Percentiles rank a stretch among this genome's conserved stretches.
Conservation (phyloP, 805 yeast genomes). For the Dipodascopsis uninucleata region DNA sequence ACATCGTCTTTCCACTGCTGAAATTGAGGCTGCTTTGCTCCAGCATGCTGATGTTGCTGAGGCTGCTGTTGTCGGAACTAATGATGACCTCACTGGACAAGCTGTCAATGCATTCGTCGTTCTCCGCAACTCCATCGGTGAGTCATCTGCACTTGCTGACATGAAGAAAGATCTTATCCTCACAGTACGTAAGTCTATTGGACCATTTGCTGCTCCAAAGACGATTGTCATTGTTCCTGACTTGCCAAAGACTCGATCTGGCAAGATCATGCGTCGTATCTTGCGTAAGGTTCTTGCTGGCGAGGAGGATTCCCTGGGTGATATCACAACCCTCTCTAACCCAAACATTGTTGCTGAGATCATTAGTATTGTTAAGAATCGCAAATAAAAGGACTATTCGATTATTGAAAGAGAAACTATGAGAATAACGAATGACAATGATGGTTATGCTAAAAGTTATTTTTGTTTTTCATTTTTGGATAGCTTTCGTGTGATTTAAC, state of each 20-base stretch:
- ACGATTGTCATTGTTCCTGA: conserved; percentile 77
- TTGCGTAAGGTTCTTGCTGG: conserved; percentile 88
- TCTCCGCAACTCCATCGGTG: conserved; percentile 52
- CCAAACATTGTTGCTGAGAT: conserved; percentile 78
- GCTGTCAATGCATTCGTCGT: conserved; percentile 94
- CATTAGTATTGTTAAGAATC: conserved; percentile 39
- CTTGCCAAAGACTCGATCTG: conserved; percentile 97
- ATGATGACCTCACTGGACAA: conserved; percentile 95
- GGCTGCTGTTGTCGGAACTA: conserved; percentile 93
- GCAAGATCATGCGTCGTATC: conserved; percentile 97
- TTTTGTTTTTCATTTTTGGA: no score
- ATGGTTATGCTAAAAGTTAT: no score
- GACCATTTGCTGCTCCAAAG: conserved; percentile 94
- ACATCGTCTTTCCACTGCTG: conserved; percentile 97
- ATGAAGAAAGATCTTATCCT: conserved; percentile 68
- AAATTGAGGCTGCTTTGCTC: conserved; percentile 86
- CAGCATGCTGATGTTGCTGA: conserved; percentile 81
- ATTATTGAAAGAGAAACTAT: no score
- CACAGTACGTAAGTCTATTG: conserved; percentile 88
- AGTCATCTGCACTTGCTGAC: conserved; percentile 40
- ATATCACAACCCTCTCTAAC: conserved; percentile 81
- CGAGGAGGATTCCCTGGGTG: conserved; percentile 91
- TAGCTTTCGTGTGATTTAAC: no score
- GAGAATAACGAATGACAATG: no score
- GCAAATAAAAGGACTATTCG: no score